These are phyloP conservation scores for Pharus latifolius DNA, from an alignment of 176 grass and related monocot genomes.

Conservation along the genomic window DNA sequence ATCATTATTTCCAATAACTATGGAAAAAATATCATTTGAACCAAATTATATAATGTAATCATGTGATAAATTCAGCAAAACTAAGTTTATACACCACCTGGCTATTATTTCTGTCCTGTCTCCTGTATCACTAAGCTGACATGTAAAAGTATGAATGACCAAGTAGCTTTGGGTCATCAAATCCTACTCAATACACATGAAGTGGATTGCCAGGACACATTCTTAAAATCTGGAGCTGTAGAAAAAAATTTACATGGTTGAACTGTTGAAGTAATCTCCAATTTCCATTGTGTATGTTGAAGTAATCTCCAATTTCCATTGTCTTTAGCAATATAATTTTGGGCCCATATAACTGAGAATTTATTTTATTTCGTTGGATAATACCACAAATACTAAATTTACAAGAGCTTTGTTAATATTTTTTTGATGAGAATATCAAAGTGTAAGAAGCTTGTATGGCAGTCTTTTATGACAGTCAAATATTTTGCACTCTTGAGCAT, in stretches of 20 bases:
- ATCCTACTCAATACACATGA: slow-evolving; percentile 1
- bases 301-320: background rate
- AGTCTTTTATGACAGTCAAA: background rate
- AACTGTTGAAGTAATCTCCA: too few species aligned
- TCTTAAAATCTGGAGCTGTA: background rate
- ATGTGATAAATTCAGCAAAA: too few species aligned
- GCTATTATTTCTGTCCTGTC: slow-evolving; percentile 13
- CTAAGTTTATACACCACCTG: background rate
- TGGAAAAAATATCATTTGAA: too few species aligned
- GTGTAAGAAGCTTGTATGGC: background rate
- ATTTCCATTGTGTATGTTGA: background rate
- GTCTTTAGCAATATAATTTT: background rate
- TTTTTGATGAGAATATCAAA: background rate
- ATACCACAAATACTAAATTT: background rate
- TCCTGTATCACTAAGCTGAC: background rate
- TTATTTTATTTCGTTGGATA: background rate
- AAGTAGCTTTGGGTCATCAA: background rate
- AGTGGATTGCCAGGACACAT: background rate
- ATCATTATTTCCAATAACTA: too few species aligned
- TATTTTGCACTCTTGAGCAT: background rate
- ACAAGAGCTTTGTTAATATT: background rate
- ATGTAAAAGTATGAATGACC: background rate
- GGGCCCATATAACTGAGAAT: background rate
- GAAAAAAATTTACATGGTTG: background rate
- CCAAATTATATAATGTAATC: too few species aligned